Evolutionary conservation across 768 basidiomycete species (phyloP).

Genomic region (Tulasnella calospora): DNA sequence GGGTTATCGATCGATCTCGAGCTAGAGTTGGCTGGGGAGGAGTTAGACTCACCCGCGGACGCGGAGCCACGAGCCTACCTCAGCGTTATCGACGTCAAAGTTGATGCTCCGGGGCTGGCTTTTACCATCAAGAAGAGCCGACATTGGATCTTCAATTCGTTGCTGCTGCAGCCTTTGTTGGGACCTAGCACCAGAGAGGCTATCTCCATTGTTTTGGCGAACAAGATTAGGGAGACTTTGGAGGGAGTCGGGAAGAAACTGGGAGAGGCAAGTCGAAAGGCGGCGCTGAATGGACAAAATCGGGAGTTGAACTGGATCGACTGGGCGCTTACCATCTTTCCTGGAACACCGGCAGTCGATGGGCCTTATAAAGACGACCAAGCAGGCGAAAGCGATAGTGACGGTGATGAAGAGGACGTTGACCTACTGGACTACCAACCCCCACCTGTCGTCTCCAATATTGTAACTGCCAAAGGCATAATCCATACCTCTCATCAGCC

Average conservation of each 20-base stretch:
- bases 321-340: not conserved
- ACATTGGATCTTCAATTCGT: slow-evolving; percentile 25
- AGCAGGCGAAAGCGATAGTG: not conserved
- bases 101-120: slow-evolving; percentile 17
- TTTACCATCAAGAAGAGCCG: slow-evolving; percentile 15
- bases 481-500: slow-evolving; percentile 12
- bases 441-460: not conserved
- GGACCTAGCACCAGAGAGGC: slow-evolving; percentile 6
- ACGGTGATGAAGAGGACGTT: not conserved
- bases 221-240: not conserved
- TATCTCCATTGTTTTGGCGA: not conserved
- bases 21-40: slow-evolving; percentile 15
- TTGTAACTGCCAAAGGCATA: slow-evolving; percentile 15
- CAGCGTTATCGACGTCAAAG: slow-evolving; percentile 13
- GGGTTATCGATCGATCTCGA: slow-evolving; percentile 19
- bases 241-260: slow-evolving; percentile 10
- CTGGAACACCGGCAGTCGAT: not conserved
- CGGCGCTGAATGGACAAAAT: not conserved
- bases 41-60: not conserved
- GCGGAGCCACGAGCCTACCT: not conserved
- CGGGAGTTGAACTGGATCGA: not conserved
- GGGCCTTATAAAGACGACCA: not conserved
- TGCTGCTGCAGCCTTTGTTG: slow-evolving; percentile 20
- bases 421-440: not conserved
- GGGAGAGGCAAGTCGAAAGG: not conserved